Base-by-base conservation (phyloP, 164 flowering plant genomes). In the Vitis cinerea region DNA sequence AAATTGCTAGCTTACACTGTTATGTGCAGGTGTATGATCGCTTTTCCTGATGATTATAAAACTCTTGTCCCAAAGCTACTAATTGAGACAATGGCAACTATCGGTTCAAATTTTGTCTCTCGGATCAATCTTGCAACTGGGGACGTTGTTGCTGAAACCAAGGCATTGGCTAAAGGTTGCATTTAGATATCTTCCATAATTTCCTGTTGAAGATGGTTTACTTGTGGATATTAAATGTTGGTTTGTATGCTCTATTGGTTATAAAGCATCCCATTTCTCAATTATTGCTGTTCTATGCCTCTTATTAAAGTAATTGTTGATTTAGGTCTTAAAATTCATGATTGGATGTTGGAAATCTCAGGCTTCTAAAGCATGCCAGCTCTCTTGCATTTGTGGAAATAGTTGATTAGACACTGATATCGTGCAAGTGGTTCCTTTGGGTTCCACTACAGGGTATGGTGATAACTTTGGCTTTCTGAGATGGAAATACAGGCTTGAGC, bases 31-130 rank as follows among this genome's bases (percentile, higher is more conserved):
- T 92, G 95, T 77, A 87, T 83, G 86, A 68, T 85, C 84, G 95
- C 97, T 77, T 93, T 96, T 81, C 96, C 98, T 23, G 96, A 92
- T 77, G 98, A 96, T 79, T 89, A 89, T 73, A 90, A 64, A 77
- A 74, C 75, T 64, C 87, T 96, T 61, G 97, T 96, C 37, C 99
- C 97, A 64, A 93, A 86, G 86, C 81, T 96, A 63, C 73, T 96
- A 52, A 78, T 84, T 61, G 99, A 96, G 77, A 78, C 84, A 54
- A 92, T 93, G 96, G 81, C 78, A 19, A 55, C 87, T 14, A 55
- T 96, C 13, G 77, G 82, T 70, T 68, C 86, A 63, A 93, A 90
- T 80, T 96, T 93, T 83, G 74, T 88, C 79, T 88, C 97, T 50
- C 94, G 92, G 64, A 74, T 93, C 74, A 93, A 93, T 82, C 88